A percentile compares a stretch with the other conserved stretches of the same genome.
These are phyloP conservation scores for Macadamia tetraphylla DNA, from an alignment of 164 flowering plant species.

Conservation along the genomic window DNA sequence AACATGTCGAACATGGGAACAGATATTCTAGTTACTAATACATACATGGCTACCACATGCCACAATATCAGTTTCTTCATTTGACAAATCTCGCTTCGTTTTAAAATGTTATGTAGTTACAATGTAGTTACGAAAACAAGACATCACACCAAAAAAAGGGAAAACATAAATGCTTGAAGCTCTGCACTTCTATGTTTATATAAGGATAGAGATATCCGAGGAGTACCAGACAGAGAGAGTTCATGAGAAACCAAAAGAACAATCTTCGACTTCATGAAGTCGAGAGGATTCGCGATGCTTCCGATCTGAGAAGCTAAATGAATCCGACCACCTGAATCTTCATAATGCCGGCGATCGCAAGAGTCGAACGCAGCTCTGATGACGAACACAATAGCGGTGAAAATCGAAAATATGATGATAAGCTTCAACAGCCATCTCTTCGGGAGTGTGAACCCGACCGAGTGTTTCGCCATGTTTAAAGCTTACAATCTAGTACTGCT, in stretches of 20 bases:
- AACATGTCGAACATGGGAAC: no score
- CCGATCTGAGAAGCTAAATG: conserved; percentile 5
- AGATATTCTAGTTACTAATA: no score
- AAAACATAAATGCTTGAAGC: background rate
- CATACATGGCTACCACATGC: no score
- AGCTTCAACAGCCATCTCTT: conserved; percentile 46
- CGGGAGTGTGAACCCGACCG: conserved; percentile 31
- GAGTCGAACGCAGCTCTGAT: conserved; percentile 41
- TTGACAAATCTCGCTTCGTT: no score
- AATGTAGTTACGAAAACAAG: no score
- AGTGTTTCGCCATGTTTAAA: conserved; percentile 44
- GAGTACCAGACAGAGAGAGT: conserved; percentile 75
- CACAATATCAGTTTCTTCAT: no score
- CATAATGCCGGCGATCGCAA: conserved; percentile 26
- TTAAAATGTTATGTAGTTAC: no score
- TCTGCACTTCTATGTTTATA: no score
- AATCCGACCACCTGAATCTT: conserved; percentile 5
- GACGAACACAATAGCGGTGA: conserved; percentile 38
- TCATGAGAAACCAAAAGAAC: conserved; percentile 82
- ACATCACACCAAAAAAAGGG: background rate
- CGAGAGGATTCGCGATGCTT: conserved; percentile 37
- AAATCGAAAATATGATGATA: conserved; percentile 40
- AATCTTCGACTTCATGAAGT: conserved; percentile 80
- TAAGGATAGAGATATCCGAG: background rate
- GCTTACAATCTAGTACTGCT: background rate